Percentiles rank a stretch among this genome's conserved stretches.
Conservation (phyloP, 2,329 filamentous ascomycete species). For the Juglanconis oblonga region DNA sequence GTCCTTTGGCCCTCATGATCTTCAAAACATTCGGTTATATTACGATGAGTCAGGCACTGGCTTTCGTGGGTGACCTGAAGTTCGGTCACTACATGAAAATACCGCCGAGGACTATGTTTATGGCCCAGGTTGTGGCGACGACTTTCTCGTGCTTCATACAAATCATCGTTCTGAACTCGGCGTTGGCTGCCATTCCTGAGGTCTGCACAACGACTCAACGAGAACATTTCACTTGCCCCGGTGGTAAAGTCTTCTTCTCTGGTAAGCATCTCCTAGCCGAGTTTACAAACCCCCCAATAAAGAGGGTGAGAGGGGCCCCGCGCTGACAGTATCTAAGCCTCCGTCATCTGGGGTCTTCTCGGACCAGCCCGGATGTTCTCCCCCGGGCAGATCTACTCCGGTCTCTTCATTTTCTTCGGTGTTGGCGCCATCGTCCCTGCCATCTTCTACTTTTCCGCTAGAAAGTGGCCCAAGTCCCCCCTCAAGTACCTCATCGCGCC, state of each 20-base stretch:
- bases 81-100: slow-evolving; percentile 74
- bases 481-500: slow-evolving; percentile 57
- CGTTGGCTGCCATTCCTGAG: slow-evolving; percentile 57
- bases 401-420: slow-evolving; percentile 58
- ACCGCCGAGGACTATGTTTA: slow-evolving; percentile 65
- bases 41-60: slow-evolving; percentile 63
- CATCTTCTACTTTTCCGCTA: slow-evolving; percentile 46
- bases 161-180: slow-evolving; percentile 61
- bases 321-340: slow-evolving; percentile 35
- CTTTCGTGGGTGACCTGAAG: slow-evolving; percentile 65
- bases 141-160: slow-evolving; percentile 66
- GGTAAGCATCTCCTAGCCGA: slow-evolving; percentile 32
- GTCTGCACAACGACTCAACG: slow-evolving; percentile 59
- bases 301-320: background rate
- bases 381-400: slow-evolving; percentile 58
- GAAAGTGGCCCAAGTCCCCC: slow-evolving; percentile 49
- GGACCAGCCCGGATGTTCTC: slow-evolving; percentile 63
- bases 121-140: slow-evolving; percentile 63
- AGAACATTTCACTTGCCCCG: slow-evolving; percentile 62
- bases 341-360: slow-evolving; percentile 66
- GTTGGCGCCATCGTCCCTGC: slow-evolving; percentile 54
- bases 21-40: slow-evolving; percentile 64
- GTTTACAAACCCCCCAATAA: background rate
- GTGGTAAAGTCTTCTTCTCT: slow-evolving; percentile 62
- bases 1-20: slow-evolving; percentile 71